Base-by-base conservation (phyloP, 2,329 filamentous ascomycete genomes). In the Fusarium newnesense region DNA sequence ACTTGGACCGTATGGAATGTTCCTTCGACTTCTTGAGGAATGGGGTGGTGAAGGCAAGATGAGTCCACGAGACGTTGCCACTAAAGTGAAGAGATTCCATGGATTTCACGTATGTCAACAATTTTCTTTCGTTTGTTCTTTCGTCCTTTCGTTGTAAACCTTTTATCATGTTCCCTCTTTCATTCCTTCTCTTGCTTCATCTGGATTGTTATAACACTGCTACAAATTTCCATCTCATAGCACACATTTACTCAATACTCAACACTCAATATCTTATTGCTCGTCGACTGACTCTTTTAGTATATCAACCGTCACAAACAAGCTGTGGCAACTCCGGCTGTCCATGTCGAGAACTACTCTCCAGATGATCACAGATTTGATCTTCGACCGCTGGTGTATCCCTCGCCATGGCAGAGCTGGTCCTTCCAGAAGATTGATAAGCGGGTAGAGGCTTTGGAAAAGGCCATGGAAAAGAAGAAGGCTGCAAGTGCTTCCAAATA, bases 391-490 rank as follows among this genome's bases (percentile, higher is more conserved):
- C 56, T 81, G 49, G 67, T 81, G 9, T 81, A 84, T 66, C 81
- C 81, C 2, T 72, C 79, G 1, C 77, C 79, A 43, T 84, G 66
- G 67, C 70, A 80, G 69, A 79, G 72, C 50, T 83, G 79, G 77
- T 75, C 75, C 5, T 84, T 87, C 50, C 82, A 81, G 69, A 81
- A 75, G 72, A 84, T 85, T 42, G 83, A 85, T 60, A 75, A 76
- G 69, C 79, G 80, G 65, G 71, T 83, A 3, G 79, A 77, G 53
- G 78, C 72, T 56, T 72, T 84, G 9, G 78, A 84, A 60, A 80
- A 73, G 70, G 56, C 56, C 32, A 5, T 71, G 7, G 68, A 71
- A 16, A 67, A 56, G 37, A 70, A 70, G 50, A 42, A 65, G 73
- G 64, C 37, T 9, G 24, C 19, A 21, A 26, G 15, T 16, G 28